Evolutionary conservation across 2,329 filamentous ascomycete species (phyloP).

Genomic region (Penicillium decumbens): DNA sequence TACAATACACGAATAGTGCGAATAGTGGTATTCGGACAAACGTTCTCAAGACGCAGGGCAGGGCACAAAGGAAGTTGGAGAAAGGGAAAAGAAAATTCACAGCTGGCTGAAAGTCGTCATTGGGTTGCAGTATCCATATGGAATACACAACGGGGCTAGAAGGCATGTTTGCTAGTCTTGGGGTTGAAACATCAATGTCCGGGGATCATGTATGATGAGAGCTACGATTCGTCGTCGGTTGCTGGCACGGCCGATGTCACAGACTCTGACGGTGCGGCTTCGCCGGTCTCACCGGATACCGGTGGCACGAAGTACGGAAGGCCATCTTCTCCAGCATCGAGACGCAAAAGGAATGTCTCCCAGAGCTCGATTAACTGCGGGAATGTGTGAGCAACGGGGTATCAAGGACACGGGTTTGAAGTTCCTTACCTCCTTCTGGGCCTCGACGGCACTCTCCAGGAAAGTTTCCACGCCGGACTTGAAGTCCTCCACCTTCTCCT

Average conservation of each 20-base stretch:
- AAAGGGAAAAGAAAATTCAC: not conserved
- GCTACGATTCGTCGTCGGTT: constrained; percentile 17
- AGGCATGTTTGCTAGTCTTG: not conserved
- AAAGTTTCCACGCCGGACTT: constrained; percentile 98
- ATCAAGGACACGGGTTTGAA: constrained; percentile 10
- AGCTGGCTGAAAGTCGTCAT: constrained; percentile 11
- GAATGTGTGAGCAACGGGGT: constrained; percentile 31
- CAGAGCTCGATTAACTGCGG: constrained; percentile 81
- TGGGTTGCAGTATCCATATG: constrained; percentile 1
- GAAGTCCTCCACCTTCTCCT: constrained; percentile 98
- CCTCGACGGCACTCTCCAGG: constrained; percentile 91
- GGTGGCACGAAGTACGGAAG: constrained; percentile 44
- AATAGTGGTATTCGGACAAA: constrained; percentile 18
- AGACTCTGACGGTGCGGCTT: constrained; percentile 17
- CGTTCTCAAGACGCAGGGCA: not conserved
- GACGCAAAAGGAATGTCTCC: constrained; percentile 96
- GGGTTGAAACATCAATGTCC: constrained; percentile 2
- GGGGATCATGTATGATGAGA: not conserved
- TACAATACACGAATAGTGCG: constrained; percentile 12
- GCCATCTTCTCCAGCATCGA: constrained; percentile 87
- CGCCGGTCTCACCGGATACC: constrained; percentile 15
- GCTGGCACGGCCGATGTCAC: constrained; percentile 8
- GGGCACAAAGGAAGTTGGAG: not conserved
- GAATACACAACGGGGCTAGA: constrained; percentile 4
- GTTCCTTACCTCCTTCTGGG: constrained; percentile 83